Evolutionary conservation across 192 early-diverging fungal genomes (phyloP).

Genomic region (Backusella luteola): DNA sequence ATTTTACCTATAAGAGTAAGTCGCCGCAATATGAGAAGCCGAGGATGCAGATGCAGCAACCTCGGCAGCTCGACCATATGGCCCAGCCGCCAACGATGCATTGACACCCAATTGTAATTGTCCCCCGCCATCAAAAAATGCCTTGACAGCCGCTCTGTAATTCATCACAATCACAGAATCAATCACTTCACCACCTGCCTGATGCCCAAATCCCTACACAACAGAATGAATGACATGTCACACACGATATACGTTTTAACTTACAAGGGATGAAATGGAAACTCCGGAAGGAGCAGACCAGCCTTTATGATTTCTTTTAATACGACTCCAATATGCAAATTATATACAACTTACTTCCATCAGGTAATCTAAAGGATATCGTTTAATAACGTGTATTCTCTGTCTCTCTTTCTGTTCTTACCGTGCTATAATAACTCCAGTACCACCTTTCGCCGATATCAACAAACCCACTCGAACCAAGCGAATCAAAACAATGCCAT

Average conservation of each 20-base stretch:
- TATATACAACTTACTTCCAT: background rate
- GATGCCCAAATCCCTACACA: slow-evolving; percentile 21
- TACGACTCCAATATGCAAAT: too few relatives aligned
- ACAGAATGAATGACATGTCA: background rate
- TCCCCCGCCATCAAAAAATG: slow-evolving; percentile 29
- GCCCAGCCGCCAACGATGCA: slow-evolving; percentile 20
- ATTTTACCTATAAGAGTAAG: slow-evolving; percentile 31
- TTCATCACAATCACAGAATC: slow-evolving; percentile 31
- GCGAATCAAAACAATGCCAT: slow-evolving; percentile 27
- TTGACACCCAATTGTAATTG: slow-evolving; percentile 27
- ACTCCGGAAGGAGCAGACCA: slow-evolving; percentile 32
- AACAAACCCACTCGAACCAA: slow-evolving; percentile 16
- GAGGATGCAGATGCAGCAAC: slow-evolving; percentile 7
- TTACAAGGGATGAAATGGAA: slow-evolving; percentile 21
- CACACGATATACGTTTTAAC: background rate
- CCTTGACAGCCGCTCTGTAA: slow-evolving; percentile 28
- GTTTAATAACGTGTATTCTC: background rate
- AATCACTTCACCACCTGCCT: slow-evolving; percentile 21
- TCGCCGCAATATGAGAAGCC: slow-evolving; percentile 18
- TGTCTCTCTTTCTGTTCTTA: background rate
- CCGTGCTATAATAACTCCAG: slow-evolving; percentile 33
- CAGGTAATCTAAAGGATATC: background rate
- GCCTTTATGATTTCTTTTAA: background rate
- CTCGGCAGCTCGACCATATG: slow-evolving; percentile 22
- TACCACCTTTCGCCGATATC: slow-evolving; percentile 21